Evolutionary conservation across 257 asterid genomes (phyloP).

Genomic region (Penstemon newberryi): DNA sequence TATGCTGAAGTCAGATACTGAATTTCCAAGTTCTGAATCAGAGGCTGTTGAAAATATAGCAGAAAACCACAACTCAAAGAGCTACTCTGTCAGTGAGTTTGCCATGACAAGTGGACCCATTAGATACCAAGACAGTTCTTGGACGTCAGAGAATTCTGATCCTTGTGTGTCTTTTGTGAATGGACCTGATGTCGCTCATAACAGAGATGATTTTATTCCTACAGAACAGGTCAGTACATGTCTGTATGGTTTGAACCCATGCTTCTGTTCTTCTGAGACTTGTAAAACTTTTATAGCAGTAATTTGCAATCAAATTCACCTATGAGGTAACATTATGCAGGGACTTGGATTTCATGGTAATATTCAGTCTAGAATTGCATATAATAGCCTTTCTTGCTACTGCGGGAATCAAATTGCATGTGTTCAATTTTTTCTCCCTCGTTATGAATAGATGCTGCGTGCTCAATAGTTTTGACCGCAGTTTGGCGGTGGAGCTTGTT

Average conservation of each 20-base stretch:
- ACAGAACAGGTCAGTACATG: slow-evolving; percentile 44
- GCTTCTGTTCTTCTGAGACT: slow-evolving; percentile 3
- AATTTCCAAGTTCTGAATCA: slow-evolving; percentile 51
- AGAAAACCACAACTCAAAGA: slow-evolving; percentile 36
- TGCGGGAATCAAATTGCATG: background rate
- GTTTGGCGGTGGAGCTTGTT: too few relatives aligned
- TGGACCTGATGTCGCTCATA: slow-evolving; percentile 38
- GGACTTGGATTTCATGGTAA: slow-evolving; percentile 30
- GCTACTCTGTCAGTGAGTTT: slow-evolving; percentile 36
- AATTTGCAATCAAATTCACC: slow-evolving; percentile 3
- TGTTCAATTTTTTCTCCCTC: background rate
- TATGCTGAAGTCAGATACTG: slow-evolving; percentile 44
- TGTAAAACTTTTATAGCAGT: slow-evolving; percentile 7
- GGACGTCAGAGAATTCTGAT: slow-evolving; percentile 46
- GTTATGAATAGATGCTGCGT: too few relatives aligned
- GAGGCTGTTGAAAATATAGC: slow-evolving; percentile 35
- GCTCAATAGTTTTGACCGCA: background rate
- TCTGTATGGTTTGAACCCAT: slow-evolving; percentile 1
- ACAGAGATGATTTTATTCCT: slow-evolving; percentile 40
- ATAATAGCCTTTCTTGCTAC: slow-evolving; percentile 20
- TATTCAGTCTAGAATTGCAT: slow-evolving; percentile 29
- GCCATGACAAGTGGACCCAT: slow-evolving; percentile 38
- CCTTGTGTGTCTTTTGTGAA: slow-evolving; percentile 45
- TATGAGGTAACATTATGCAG: slow-evolving; percentile 19
- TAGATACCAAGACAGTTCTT: slow-evolving; percentile 44